phyloP scores from a whole-genome alignment of 495 filamentous ascomycete species.

The Pseudotulostoma volvatum region DNA sequence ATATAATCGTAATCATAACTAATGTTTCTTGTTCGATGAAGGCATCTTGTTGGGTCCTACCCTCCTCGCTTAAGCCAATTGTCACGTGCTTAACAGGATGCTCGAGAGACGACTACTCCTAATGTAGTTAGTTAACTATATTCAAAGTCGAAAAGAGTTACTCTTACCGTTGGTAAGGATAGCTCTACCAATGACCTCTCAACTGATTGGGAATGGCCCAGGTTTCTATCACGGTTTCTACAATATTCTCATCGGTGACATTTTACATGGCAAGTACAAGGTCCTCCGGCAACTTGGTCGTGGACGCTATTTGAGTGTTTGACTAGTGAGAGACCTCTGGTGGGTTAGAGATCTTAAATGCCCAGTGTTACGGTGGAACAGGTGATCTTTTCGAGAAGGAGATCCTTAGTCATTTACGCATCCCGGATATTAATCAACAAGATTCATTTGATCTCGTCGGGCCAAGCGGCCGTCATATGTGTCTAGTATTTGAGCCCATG shows the following conservation, averaged over 20 bases:
- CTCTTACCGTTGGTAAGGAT: no score
- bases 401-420: conserved; percentile 1
- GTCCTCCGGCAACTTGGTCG: neutral
- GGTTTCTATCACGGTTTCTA: neutral
- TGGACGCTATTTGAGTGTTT: neutral
- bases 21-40: no score
- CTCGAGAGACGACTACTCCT: no score
- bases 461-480: conserved; percentile 11
- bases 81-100: no score
- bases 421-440: neutral
- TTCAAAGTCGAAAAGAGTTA: no score
- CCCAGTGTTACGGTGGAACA: neutral
- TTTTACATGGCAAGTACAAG: neutral
- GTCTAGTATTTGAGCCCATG: conserved; percentile 13
- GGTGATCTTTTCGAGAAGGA: conserved; percentile 1
- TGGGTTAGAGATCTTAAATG: neutral
- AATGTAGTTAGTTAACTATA: no score
- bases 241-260: neutral
- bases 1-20: no score
- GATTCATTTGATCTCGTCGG: conserved; percentile 10
- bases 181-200: neutral
- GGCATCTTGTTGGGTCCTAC: no score
- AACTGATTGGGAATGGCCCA: neutral
- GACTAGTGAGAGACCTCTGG: neutral
- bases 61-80: no score